Evolutionary conservation across 345 rosid genomes (phyloP).

Genomic region (Euphorbia tirucalli): DNA sequence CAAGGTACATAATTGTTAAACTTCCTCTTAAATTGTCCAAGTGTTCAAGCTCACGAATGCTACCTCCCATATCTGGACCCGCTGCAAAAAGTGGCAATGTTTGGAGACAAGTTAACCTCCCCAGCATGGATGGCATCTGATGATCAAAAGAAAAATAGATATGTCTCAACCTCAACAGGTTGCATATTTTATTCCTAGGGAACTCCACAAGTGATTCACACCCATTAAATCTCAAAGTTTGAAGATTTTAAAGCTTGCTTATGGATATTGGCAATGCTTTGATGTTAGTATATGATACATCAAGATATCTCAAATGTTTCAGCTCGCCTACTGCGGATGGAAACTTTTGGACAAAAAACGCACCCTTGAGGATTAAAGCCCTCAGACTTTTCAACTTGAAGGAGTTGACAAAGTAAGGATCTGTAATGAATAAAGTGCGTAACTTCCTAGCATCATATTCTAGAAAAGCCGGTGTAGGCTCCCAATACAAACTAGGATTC

Average conservation of each 20-base stretch:
- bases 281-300: no score
- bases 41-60: not conserved
- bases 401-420: no score
- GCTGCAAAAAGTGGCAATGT: not conserved
- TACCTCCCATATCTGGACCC: not conserved
- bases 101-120: not conserved
- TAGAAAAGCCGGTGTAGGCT: not conserved
- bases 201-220: not conserved
- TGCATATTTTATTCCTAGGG: not conserved
- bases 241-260: no score
- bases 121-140: not conserved
- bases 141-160: not conserved
- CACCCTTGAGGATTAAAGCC: no score
- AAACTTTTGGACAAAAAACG: not conserved
- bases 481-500: no score
- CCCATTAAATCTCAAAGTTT: not conserved
- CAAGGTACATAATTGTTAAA: not conserved
- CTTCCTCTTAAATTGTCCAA: not conserved
- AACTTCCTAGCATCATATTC: not conserved
- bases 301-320: no score
- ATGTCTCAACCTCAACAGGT: not conserved
- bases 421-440: not conserved
- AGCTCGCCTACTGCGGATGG: conserved; percentile 6
- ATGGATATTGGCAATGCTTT: no score
- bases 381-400: not conserved